Conservation (phyloP, 495 filamentous ascomycete species). For the Aspergillus nidulans region DNA sequence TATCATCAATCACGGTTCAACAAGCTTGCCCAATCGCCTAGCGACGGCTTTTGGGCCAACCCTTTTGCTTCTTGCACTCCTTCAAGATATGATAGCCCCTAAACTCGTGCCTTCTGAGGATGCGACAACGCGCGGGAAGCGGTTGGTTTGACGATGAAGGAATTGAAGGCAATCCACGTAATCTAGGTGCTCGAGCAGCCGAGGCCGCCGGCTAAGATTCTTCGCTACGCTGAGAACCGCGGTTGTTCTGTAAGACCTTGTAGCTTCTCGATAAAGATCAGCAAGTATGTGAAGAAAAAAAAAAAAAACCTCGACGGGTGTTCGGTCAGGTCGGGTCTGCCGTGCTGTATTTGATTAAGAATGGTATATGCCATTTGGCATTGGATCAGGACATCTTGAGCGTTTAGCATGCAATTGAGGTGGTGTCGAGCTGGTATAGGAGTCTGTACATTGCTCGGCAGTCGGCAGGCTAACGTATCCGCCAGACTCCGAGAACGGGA, state of each 20-base stretch:
- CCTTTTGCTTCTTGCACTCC: slow-evolving; percentile 38
- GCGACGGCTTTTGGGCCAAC: slow-evolving; percentile 38
- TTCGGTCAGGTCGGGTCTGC: not conserved
- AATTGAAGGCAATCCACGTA: slow-evolving; percentile 48
- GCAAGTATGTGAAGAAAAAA: slow-evolving; percentile 53
- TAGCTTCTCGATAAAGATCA: slow-evolving; percentile 54
- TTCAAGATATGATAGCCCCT: slow-evolving; percentile 31
- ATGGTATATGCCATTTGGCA: not conserved
- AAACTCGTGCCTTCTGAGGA: slow-evolving; percentile 60
- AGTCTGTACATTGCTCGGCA: not conserved
- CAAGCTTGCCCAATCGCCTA: slow-evolving; percentile 41
- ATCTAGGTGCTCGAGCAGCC: slow-evolving; percentile 50
- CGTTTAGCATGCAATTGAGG: not conserved
- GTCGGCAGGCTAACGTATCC: not conserved
- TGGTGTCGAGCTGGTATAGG: not conserved
- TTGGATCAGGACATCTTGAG: not conserved
- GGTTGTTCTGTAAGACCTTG: slow-evolving; percentile 44
- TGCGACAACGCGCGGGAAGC: slow-evolving; percentile 46
- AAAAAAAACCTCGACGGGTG: not conserved
- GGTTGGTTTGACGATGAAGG: slow-evolving; percentile 38
- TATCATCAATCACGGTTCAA: slow-evolving; percentile 41
- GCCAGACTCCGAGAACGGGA: no score
- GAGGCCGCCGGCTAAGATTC: slow-evolving; percentile 54
- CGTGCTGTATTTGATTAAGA: not conserved
- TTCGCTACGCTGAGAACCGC: slow-evolving; percentile 38